These are phyloP conservation scores for Fusarium pseudocircinatum DNA, from an alignment of 2,329 filamentous ascomycete species.

Conservation along the genomic window DNA sequence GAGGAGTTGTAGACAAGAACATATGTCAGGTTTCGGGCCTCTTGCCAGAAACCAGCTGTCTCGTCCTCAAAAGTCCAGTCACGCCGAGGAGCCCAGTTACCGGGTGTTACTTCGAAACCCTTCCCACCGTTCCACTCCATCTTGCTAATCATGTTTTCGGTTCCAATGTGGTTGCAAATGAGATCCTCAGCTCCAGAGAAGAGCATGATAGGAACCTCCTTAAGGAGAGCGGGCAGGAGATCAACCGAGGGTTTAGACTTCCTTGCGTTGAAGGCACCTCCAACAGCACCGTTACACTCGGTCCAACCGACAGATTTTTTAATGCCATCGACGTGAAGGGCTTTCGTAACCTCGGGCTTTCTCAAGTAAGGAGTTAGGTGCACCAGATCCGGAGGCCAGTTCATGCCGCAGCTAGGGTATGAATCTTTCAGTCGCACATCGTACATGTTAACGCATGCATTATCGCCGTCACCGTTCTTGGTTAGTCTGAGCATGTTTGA, in stretches of 20 bases:
- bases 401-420: conserved; percentile 91
- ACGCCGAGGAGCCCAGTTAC: conserved; percentile 89
- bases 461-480: conserved; percentile 60
- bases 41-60: conserved; percentile 89
- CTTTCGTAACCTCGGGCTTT: conserved; percentile 78
- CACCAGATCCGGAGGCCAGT: conserved; percentile 91
- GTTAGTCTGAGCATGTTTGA: conserved; percentile 76
- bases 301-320: conserved; percentile 85
- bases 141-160: conserved; percentile 88
- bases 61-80: conserved; percentile 96
- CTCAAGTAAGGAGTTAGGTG: conserved; percentile 86
- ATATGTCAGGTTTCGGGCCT: conserved; percentile 94
- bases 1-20: conserved; percentile 94
- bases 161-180: conserved; percentile 97
- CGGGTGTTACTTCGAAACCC: conserved; percentile 88
- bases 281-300: conserved; percentile 87
- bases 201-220: conserved; percentile 80
- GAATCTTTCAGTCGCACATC: conserved; percentile 86
- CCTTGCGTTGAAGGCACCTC: conserved; percentile 72
- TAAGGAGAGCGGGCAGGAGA: conserved; percentile 80
- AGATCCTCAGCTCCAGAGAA: conserved; percentile 95
- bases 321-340: conserved; percentile 82
- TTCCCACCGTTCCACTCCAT: conserved; percentile 92
- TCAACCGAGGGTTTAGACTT: conserved; percentile 78
- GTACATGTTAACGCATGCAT: conserved; percentile 92